phyloP scores from a whole-genome alignment of 2,329 filamentous ascomycete genomes.

The Bipolaris oryzae region DNA sequence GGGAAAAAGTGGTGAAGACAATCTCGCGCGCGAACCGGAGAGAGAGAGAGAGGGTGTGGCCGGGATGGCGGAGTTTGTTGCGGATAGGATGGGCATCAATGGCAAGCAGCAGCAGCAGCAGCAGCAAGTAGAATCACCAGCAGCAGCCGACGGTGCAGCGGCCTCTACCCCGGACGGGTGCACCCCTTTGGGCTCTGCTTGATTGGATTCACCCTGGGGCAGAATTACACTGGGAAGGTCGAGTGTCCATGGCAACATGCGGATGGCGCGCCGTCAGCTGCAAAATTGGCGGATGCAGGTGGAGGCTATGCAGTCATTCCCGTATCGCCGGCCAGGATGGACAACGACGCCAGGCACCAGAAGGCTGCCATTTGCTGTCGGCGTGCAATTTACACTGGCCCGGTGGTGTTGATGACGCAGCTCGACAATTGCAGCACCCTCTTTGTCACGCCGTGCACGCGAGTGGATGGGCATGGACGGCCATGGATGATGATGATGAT shows the following conservation, averaged over 20 bases:
- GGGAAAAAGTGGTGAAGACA: constrained; percentile 6
- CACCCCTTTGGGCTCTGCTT: not conserved
- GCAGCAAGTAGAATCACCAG: constrained; percentile 1
- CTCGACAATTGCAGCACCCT: constrained; percentile 15
- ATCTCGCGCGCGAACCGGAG: constrained; percentile 8
- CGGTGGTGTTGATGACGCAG: constrained; percentile 17
- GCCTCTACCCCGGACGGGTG: constrained; percentile 4
- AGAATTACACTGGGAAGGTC: not conserved
- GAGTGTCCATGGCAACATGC: constrained; percentile 3
- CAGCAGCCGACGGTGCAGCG: constrained; percentile 20
- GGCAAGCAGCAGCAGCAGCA: constrained; percentile 13
- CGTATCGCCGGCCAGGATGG: constrained; percentile 15
- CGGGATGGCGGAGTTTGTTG: constrained; percentile 25
- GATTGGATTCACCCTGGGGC: constrained; percentile 1
- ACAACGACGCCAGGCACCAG: constrained; percentile 27
- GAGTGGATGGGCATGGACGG: constrained; percentile 1
- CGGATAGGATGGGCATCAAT: constrained; percentile 36
- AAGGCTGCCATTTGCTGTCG: constrained; percentile 27
- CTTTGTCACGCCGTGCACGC: constrained; percentile 1
- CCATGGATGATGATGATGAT: not conserved
- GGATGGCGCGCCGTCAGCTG: constrained; percentile 11
- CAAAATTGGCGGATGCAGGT: constrained; percentile 13
- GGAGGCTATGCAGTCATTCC: constrained; percentile 33
- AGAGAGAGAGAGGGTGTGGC: constrained; percentile 8
- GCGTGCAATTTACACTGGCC: constrained; percentile 30